A percentile compares a stretch with the other conserved stretches of the same genome.
Conservation (phyloP, 345 rosid genomes). For the Triadica sebifera region DNA sequence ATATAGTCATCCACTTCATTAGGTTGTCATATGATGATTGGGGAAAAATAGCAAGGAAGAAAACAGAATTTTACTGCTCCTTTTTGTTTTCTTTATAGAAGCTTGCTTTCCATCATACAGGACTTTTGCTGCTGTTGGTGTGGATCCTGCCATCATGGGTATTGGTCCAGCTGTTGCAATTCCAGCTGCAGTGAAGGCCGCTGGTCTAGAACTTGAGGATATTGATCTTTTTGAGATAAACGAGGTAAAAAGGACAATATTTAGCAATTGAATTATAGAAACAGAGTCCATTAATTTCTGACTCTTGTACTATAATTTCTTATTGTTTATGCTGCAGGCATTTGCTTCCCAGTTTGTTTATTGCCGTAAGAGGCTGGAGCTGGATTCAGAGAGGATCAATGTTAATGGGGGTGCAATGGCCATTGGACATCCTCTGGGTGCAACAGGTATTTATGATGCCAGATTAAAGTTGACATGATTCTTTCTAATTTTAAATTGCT, state of each 20-base stretch:
- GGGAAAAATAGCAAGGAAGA: neutral
- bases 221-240: constrained; percentile 96
- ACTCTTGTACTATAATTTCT: too few relatives aligned
- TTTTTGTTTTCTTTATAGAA: neutral
- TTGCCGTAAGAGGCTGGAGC: constrained; percentile 81
- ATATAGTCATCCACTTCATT: neutral
- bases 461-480: neutral
- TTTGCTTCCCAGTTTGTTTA: constrained; percentile 95
- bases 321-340: constrained; percentile 59
- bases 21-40: neutral
- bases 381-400: constrained; percentile 84
- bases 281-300: neutral
- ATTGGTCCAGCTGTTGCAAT: constrained; percentile 94
- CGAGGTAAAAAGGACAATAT: constrained; percentile 54
- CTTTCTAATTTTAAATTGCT: neutral
- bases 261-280: neutral
- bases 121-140: constrained; percentile 92
- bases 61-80: neutral
- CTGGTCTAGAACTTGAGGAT: constrained; percentile 87
- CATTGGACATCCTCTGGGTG: constrained; percentile 90
- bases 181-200: constrained; percentile 93
- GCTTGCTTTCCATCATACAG: constrained; percentile 36
- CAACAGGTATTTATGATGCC: constrained; percentile 58
- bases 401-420: constrained; percentile 98
- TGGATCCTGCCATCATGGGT: constrained; percentile 97